Base-by-base conservation (phyloP, 2,329 filamentous ascomycete species). In the Polytolypa hystricis region DNA sequence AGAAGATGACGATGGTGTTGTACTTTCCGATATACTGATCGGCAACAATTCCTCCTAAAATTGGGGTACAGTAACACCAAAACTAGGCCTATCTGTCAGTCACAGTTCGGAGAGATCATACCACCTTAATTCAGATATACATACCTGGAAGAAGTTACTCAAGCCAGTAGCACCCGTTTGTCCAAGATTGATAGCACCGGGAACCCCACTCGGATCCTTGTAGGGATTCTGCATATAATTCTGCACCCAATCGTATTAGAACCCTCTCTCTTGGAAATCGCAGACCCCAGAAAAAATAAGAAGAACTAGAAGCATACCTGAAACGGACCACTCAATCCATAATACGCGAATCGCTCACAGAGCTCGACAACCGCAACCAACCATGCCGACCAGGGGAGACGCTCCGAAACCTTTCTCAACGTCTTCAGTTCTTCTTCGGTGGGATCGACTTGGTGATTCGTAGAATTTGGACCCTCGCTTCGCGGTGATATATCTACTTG, bases 11-110 rank as follows among this genome's bases (percentile, higher is more conserved):
- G 26, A 79, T 71, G 1, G 74, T 74, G 49, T 72, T 74, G 56
- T 71, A 77, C 46, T 74, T 71, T 37, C 74, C 74, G 7, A 75
- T 59, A 52, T 74, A 75, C 23, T 71, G 67, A 49, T 79, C 74
- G 12, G 74, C 72, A 31, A 77, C 51, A 38, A 74, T 67, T 30
- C 71, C 74, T 52, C 72, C 69, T 14, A 72, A 35, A 21, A 76
- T 68, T 3, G 74, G 73, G 16, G 70, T 72, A 19, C 72, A 52
- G 52, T 72, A 73, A 41, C 66, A 68, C 65, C 66, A 73, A 54
- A 73, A 71, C 44, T 46, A 26, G 11, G 16, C 3, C 7, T 11
- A 16, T 19, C 11, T 15, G 14, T 30, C 5, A 30, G 25, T 12
- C 17, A 26, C 18, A 17, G 16, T 25, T 31, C 18, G 11, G 8